phyloP scores from a whole-genome alignment of 148 eudicot species.

The Chenopodium album region DNA sequence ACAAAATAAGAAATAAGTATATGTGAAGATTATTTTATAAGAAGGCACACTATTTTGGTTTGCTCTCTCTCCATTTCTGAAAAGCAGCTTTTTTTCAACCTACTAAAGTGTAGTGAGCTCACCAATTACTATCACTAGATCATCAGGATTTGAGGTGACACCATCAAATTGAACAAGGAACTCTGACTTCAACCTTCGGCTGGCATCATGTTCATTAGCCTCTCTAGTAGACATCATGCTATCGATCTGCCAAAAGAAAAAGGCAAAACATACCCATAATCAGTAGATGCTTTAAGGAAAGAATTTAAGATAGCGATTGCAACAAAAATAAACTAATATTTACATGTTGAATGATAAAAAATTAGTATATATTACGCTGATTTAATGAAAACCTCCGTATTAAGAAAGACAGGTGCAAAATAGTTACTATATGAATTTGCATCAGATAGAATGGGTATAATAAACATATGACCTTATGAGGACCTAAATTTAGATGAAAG shows the following conservation, averaged over 20 bases:
- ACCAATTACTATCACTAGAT: slow-evolving; percentile 91
- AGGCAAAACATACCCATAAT: not conserved
- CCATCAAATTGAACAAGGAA: slow-evolving; percentile 98
- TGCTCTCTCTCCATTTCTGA: not conserved
- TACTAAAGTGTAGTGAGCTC: slow-evolving; percentile 19
- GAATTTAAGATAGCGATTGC: not conserved
- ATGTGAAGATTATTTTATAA: not conserved
- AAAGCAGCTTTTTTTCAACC: slow-evolving; percentile 6
- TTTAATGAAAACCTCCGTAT: not conserved
- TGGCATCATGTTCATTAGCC: slow-evolving; percentile 92
- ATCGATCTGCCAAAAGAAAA: slow-evolving; percentile 60
- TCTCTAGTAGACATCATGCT: slow-evolving; percentile 93
- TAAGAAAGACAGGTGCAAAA: not conserved
- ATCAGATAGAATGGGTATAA: no score
- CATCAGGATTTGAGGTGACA: slow-evolving; percentile 82
- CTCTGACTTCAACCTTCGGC: slow-evolving; percentile 94
- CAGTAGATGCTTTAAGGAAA: not conserved
- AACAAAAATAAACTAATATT: slow-evolving; percentile 4
- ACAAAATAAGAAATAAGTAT: not conserved
- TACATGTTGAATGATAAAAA: not conserved
- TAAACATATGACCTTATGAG: not conserved
- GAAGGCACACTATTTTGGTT: not conserved
- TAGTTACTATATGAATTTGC: no score
- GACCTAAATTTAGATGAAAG: not conserved
- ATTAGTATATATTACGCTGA: not conserved